These are phyloP conservation scores for Erodium trifolium DNA, from an alignment of 441 rosid genomes.

Conservation along the genomic window DNA sequence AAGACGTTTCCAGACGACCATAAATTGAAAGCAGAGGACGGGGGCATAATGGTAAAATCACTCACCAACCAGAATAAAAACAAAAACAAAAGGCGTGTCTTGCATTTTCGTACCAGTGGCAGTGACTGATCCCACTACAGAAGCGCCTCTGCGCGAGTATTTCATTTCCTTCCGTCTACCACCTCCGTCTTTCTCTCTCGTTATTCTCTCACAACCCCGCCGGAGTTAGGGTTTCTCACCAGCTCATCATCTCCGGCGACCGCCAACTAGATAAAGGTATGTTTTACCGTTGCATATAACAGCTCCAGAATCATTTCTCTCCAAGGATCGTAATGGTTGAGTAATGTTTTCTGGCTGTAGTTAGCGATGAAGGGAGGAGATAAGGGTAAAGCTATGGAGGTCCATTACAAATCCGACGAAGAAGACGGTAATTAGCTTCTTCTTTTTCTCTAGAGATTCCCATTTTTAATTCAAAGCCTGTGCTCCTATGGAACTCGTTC, in stretches of 20 bases:
- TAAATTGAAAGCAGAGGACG: not conserved
- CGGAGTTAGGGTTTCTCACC: not conserved
- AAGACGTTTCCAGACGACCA: not conserved
- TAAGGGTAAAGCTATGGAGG: not conserved
- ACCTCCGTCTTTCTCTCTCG: not conserved
- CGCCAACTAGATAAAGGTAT: not conserved
- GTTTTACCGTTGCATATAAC: not conserved
- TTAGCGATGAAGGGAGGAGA: not conserved
- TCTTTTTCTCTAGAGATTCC: not conserved
- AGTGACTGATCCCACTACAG: not conserved
- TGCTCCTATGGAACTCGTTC: not conserved
- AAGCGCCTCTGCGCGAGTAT: not conserved
- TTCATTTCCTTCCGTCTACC: not conserved
- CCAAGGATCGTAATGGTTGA: not conserved
- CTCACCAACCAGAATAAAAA: not conserved
- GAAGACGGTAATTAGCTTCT: not conserved
- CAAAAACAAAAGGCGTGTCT: not conserved
- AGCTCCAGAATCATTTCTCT: not conserved
- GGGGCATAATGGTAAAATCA: not conserved
- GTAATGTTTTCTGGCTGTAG: too few relatives aligned
- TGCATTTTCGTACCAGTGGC: not conserved
- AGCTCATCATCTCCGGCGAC: not conserved
- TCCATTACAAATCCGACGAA: not conserved
- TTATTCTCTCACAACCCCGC: not conserved
- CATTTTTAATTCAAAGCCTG: not conserved